A percentile compares a stretch with the other conserved stretches of the same genome.
phyloP scores from a whole-genome alignment of 2,329 filamentous ascomycete species.

The Lachnellula subtilissima region DNA sequence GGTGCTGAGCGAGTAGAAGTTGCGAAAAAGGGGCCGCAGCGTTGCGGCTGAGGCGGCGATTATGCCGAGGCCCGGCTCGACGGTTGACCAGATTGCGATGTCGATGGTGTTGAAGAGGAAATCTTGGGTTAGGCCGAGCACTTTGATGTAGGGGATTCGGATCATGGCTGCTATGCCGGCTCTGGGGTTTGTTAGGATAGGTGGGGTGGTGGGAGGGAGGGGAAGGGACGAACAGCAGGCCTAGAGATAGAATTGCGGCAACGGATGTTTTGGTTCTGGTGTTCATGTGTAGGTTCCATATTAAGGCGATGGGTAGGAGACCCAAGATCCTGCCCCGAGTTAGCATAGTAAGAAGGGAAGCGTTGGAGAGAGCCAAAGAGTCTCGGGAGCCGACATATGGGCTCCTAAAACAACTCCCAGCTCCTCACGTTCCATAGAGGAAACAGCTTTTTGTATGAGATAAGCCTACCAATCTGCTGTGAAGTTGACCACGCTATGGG shows the following conservation, averaged over 20 bases:
- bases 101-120: constrained; percentile 25
- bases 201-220: background rate
- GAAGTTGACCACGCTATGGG: constrained; percentile 45
- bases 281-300: constrained; percentile 53
- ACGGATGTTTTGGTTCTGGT: constrained; percentile 46
- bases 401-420: too few relatives aligned
- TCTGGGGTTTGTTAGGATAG: constrained; percentile 6
- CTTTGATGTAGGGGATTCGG: constrained; percentile 21
- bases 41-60: constrained; percentile 45
- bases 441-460: too few relatives aligned
- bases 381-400: too few relatives aligned
- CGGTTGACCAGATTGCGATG: constrained; percentile 45
- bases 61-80: constrained; percentile 45
- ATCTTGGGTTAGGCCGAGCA: constrained; percentile 16
- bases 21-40: constrained; percentile 39
- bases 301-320: constrained; percentile 49
- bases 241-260: constrained; percentile 50
- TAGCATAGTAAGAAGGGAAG: too few relatives aligned
- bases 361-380: too few relatives aligned
- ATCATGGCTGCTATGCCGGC: constrained; percentile 24
- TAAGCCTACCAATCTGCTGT: constrained; percentile 40
- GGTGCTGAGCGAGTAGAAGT: constrained; percentile 18
- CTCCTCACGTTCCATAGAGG: too few relatives aligned
- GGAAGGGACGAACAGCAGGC: constrained; percentile 41
- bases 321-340: constrained; percentile 34